Evolutionary conservation across 768 basidiomycete species (phyloP).

Genomic region (Agaricus sinodeliciosus): DNA sequence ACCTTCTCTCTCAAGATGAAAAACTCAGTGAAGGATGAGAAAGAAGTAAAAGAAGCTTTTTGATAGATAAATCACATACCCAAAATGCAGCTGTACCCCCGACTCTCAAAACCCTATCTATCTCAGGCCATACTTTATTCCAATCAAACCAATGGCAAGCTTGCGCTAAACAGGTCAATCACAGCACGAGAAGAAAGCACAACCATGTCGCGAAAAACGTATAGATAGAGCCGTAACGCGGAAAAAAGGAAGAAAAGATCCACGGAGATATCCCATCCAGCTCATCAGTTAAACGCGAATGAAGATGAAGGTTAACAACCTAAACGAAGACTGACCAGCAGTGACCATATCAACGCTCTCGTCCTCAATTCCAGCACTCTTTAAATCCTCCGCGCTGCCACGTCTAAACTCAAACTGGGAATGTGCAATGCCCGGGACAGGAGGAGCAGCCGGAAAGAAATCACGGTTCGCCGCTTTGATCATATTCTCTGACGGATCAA

Average conservation of each 20-base stretch:
- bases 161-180: slow-evolving; percentile 41
- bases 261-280: neutral
- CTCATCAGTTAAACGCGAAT: neutral
- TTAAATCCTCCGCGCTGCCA: slow-evolving; percentile 49
- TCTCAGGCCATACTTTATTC: slow-evolving; percentile 63
- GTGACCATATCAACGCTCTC: slow-evolving; percentile 60
- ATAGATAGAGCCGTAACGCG: neutral
- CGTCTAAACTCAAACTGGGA: slow-evolving; percentile 23
- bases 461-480: slow-evolving; percentile 31
- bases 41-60: neutral
- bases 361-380: slow-evolving; percentile 32
- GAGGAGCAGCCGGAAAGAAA: neutral
- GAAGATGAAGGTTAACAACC: neutral
- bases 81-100: slow-evolving; percentile 70
- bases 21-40: too few relatives aligned
- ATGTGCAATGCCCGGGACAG: neutral
- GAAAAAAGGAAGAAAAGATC: neutral
- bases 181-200: too few relatives aligned
- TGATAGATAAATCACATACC: slow-evolving; percentile 32
- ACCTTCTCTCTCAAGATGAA: too few relatives aligned
- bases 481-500: slow-evolving; percentile 78
- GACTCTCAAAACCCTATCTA: slow-evolving; percentile 48
- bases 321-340: slow-evolving; percentile 40
- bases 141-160: slow-evolving; percentile 83
- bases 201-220: too few relatives aligned